Conservation (phyloP, 192 early-diverging fungal species). For the Dissophora ornata region DNA sequence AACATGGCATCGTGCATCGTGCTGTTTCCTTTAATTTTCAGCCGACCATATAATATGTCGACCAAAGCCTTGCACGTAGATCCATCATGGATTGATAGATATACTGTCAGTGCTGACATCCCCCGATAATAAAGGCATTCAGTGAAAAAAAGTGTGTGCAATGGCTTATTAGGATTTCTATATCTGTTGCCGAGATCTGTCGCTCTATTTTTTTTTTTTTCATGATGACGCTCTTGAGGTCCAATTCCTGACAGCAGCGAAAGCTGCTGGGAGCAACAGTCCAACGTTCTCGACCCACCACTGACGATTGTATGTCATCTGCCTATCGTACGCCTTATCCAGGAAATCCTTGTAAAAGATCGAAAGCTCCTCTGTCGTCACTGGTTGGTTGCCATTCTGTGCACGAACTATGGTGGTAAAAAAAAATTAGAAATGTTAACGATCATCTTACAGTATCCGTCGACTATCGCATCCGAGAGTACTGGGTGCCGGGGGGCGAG, state of each 20-base stretch:
- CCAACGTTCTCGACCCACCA: constrained; percentile 67
- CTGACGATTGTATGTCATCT: constrained; percentile 67
- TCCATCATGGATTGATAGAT: too few species aligned
- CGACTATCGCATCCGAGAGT: too few species aligned
- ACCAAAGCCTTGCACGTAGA: too few species aligned
- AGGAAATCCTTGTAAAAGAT: constrained; percentile 71
- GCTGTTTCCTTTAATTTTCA: too few species aligned
- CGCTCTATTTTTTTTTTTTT: not conserved
- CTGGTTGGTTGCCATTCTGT: constrained; percentile 53
- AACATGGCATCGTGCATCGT: too few species aligned
- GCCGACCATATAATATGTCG: too few species aligned
- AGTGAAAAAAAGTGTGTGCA: too few species aligned
- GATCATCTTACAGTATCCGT: too few species aligned
- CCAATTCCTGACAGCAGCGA: constrained; percentile 56
- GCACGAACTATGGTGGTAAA: constrained; percentile 45
- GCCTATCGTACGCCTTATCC: constrained; percentile 64
- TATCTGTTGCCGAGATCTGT: not conserved
- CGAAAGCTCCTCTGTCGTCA: constrained; percentile 64
- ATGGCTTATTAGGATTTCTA: too few species aligned
- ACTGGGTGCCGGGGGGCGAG: too few species aligned
- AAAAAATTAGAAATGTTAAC: not conserved
- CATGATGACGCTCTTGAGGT: constrained; percentile 15
- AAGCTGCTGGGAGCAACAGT: constrained; percentile 61
- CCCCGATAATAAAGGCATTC: too few species aligned
- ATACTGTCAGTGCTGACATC: too few species aligned